Evolutionary conservation across 2,329 filamentous ascomycete species (phyloP), one percentile per base, ranked within the genome.

Genomic region (Thielaviopsis euricoi): DNA sequence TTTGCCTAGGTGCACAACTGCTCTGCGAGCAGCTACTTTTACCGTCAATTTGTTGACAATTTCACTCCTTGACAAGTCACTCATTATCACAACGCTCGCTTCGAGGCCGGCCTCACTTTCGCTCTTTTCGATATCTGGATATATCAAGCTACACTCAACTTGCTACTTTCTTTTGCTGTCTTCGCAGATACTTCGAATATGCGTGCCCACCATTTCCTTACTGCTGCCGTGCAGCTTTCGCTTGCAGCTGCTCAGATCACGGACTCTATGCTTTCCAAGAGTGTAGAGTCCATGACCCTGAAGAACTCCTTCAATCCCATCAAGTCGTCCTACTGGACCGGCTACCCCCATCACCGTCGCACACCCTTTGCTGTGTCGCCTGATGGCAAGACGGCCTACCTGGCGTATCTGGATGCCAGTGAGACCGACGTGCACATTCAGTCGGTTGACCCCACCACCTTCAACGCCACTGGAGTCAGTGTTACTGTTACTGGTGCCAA

Each of bases 281-380:
- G 68, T 52, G 67, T 69, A 58, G 67, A 78, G 61, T 71, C 71
- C 53, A 65, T 80, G 54, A 68, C 72, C 29, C 71, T 82, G n/a
- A 69, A 71, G 26, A 68, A 69, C 61, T 68, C 71, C 37, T 82
- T 82, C 68, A 76, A 79, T 64, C 78, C 79, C 6, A 71, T 82
- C 62, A 77, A 79, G 66, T 72, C 73, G 19, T 74, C 78, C 9
- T 83, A 83, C 72, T 82, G 79, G 79, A 82, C 80, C 15, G 73
- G 73, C 21, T 74, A 76, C 52, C 77, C 78, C 51, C 80, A 83
- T 63, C 80, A 83, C 65, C 76, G 79, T 52, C 75, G 80, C 55
- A 82, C 79, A 13, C 80, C 80, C 6, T 83, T 83, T 61, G 74
- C 79, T n/a, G 71, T 81, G 33, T 82, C 80, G 0, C 79, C 80